Evolutionary conservation across 2,329 filamentous ascomycete species (phyloP).

Genomic region (Penicillium olsonii): DNA sequence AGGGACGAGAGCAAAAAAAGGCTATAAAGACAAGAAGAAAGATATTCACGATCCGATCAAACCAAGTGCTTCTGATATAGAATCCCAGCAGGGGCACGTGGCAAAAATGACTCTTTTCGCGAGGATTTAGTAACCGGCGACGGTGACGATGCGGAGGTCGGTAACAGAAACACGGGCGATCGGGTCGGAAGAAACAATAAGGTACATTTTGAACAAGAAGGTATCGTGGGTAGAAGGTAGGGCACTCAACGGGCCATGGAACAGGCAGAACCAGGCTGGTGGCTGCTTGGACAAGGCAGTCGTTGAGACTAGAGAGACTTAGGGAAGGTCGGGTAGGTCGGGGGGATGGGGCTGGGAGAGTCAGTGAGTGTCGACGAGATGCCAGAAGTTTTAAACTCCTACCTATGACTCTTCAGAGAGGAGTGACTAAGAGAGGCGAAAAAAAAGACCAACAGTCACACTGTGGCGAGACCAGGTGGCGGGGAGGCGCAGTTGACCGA

Average conservation of each 20-base stretch:
- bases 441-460: slow-evolving; percentile 13
- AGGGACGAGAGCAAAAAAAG: slow-evolving; percentile 7
- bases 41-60: slow-evolving; percentile 24
- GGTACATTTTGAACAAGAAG: slow-evolving; percentile 42
- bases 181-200: slow-evolving; percentile 38
- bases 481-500: slow-evolving; percentile 12
- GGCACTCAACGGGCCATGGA: slow-evolving; percentile 32
- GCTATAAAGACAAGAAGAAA: slow-evolving; percentile 14
- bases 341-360: slow-evolving; percentile 6
- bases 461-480: slow-evolving; percentile 20
- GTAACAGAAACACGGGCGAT: slow-evolving; percentile 40
- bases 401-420: slow-evolving; percentile 18
- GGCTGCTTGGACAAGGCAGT: slow-evolving; percentile 33
- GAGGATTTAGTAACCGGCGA: slow-evolving; percentile 26
- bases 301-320: slow-evolving; percentile 7
- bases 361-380: slow-evolving; percentile 7
- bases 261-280: slow-evolving; percentile 34
- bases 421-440: slow-evolving; percentile 19
- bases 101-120: slow-evolving; percentile 18
- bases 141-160: slow-evolving; percentile 33
- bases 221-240: slow-evolving; percentile 18
- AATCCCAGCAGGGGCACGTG: slow-evolving; percentile 14
- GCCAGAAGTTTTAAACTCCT: slow-evolving; percentile 7
- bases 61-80: slow-evolving; percentile 25
- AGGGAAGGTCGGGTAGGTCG: slow-evolving; percentile 11